Base-by-base conservation (phyloP, 768 basidiomycete genomes). In the Boletus vinaceobasis region DNA sequence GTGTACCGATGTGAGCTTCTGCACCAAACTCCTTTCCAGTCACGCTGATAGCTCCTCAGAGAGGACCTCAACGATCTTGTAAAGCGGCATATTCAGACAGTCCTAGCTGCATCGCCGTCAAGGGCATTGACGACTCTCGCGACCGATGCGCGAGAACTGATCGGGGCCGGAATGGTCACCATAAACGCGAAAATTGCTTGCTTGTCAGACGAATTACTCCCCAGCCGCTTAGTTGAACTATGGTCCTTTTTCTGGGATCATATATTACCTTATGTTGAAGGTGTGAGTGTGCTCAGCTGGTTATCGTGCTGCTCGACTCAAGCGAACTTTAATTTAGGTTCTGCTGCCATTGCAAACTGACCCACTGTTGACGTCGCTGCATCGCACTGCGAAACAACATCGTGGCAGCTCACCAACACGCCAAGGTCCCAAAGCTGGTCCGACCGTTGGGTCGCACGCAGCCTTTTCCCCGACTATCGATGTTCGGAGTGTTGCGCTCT, bases 231-330 rank as follows among this genome's bases (percentile, higher is more conserved):
- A 17, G 89, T 93, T 2, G 93, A 95, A 61, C 78, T 90, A 17
- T 98, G 94, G 93, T 82, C 80, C 14, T 95, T 96, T 76, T 97
- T 97, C 72, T 96, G 90, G 88, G 88, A 88, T 61, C 85, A 90
- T 56, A 85, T 93, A 27, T 74, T 94, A 7, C 88, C 91, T 8
- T 94, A 93, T 65, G 76, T 93, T 33, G 91, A 93, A 78, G 91
- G 90, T 51, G 90, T 93, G 62, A 66, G 85, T 77, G 21, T 17
- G 4, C 38, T 47, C 21, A 13, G 1, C 31, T n/a, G 11, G 10
- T 43, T 7, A 32, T 45, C 13, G 17, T 33, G 38, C 50, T 46
- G 26, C 9, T 29, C 33, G 14, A n/a, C 17, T 29, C 26, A 48
- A 15, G 19, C 19, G 55, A 76, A 76, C 19, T 71, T 15, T 71